Percentiles rank a stretch among this genome's conserved stretches.
These are phyloP conservation scores for Rhizopus stolonifer DNA, from an alignment of 371 early-diverging fungal species.

Conservation along the genomic window DNA sequence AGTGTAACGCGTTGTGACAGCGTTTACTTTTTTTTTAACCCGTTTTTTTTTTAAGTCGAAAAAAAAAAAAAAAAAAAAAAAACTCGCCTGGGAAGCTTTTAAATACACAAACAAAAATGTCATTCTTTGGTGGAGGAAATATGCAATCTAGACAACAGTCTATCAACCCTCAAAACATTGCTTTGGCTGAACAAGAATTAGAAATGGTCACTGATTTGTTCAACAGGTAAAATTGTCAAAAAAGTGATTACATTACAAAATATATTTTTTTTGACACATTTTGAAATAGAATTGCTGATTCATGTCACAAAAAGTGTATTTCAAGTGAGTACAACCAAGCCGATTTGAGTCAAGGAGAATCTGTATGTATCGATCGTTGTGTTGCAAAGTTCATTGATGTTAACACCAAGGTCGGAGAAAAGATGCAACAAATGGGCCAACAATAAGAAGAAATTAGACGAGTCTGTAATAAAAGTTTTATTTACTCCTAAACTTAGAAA, in stretches of 20 bases:
- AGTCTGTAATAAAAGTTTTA: background rate
- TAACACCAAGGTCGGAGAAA: constrained; percentile 72
- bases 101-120: constrained; percentile 35
- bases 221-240: constrained; percentile 65
- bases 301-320: constrained; percentile 88
- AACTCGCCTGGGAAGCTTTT: background rate
- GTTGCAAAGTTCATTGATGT: constrained; percentile 83
- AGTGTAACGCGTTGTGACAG: background rate
- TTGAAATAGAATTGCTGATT: constrained; percentile 30
- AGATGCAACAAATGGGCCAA: constrained; percentile 57
- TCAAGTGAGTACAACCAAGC: constrained; percentile 71
- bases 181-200: constrained; percentile 82
- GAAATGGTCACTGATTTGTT: constrained; percentile 84
- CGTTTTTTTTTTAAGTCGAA: background rate
- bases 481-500: no score
- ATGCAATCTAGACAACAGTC: constrained; percentile 40
- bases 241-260: background rate
- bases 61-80: background rate
- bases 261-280: background rate
- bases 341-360: constrained; percentile 89
- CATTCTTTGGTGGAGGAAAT: constrained; percentile 47
- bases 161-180: constrained; percentile 73
- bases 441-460: constrained; percentile 13
- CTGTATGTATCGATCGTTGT: constrained; percentile 91
- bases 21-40: constrained; percentile 1